Base-by-base conservation (phyloP, 2,329 filamentous ascomycete species). In the Botrytis paeoniae region DNA sequence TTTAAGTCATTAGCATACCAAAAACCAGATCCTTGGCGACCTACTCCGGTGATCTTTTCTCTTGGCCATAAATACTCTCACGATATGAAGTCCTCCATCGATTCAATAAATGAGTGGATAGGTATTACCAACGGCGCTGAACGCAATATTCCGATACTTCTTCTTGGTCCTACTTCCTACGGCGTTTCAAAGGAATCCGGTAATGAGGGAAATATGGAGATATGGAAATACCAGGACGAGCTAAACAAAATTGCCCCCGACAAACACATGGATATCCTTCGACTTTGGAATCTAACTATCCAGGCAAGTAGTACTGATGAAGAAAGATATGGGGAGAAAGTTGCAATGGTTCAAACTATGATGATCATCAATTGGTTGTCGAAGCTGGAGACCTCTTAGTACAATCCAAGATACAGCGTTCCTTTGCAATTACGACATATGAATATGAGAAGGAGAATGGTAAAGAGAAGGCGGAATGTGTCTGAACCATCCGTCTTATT, bases 211-310 rank as follows among this genome's bases (percentile, higher is more conserved):
- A 76, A 76, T 48, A 54, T 69, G 29, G 73, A 61, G 18, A 60
- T 82, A 22, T 84, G 82, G 83, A 79, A 82, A 61, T 85, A 82
- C 73, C 65, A 81, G 10, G 73, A 81, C 12, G 79, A 82, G 66
- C 80, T 83, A 51, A 75, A 29, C 70, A 48, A 73, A 76, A 60
- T 81, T 37, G 83, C 83, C 1, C 78, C 75, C 32, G 75, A 77
- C 10, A 80, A 79, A 73, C 80, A 81, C 32, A 78, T 84, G 72
- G 84, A 85, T 68, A 77, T 82, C 29, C 75, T 85, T 69, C 80
- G 80, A 16, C 80, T 85, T 80, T 85, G 82, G 75, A 85, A 85
- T 77, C 77, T 83, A 69, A 85, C 83, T 0, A 73, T 83, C 54
- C 82, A 84, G 73, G 83, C 82, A 20, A 78, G 76, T 18, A 83